Evolutionary conservation across 352 stramenopile genomes (phyloP), one percentile per base, ranked within the genome.

Genomic region (Lagenidium giganteum): DNA sequence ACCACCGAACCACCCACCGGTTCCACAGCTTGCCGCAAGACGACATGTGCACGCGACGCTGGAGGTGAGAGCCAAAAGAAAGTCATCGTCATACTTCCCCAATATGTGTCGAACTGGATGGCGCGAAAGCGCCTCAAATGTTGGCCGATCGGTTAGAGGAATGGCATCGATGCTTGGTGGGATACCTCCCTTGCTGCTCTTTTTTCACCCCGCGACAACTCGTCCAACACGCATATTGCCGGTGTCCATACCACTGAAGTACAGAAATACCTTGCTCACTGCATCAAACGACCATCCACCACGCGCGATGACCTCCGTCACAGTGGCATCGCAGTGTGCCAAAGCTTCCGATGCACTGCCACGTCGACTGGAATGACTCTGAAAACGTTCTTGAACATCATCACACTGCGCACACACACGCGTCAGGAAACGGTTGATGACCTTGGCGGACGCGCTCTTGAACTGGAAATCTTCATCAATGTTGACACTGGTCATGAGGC

Each of bases 391-490:
- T 29, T 24, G 23, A 32, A 14, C 22, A n/a, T n/a, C n/a, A n/a
- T n/a, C n/a, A n/a, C n/a, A n/a, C n/a, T n/a, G 23, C 4, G 5
- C 11, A 5, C 13, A 6, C 21, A 43, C 23, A 22, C 37, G 37
- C 7, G 37, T 23, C 8, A 43, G 23, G 16, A 43, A 32, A 5
- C 37, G 37, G n/a, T 43, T 43, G 12, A 43, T 43, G 13, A 17
- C 31, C 14, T 31, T 43, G 29, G 37, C 20, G 7, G 37, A 43
- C 20, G 23, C 13, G 5, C 7, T 27, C 37, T 6, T 6, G 23
- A 43, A 43, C n/a, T 43, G 37, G 16, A 43, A 43, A 12, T 32
- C 23, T 43, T 43, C 37, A 21, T 32, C 37, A 29, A 31, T 21
- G 37, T 43, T 43, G 6, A 23, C 5, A 23, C 37, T 32, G 8